Conservation (phyloP, 2,329 filamentous ascomycete genomes). For the Decorospora gaudefroyi region DNA sequence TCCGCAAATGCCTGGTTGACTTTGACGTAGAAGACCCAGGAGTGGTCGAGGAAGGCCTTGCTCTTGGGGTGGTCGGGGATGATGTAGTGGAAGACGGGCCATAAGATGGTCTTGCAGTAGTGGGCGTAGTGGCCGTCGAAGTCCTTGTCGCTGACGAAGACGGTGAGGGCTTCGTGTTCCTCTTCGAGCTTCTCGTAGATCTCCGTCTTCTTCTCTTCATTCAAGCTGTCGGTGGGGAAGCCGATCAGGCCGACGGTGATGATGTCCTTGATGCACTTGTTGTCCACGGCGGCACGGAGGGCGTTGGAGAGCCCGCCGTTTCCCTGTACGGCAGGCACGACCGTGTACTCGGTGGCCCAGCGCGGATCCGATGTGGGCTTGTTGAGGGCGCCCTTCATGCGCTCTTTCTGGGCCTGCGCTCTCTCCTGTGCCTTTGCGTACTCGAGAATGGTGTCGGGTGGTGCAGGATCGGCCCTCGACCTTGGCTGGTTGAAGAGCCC, state of each 20-base stretch:
- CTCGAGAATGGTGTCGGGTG: constrained; percentile 75
- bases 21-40: constrained; percentile 91
- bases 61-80: constrained; percentile 97
- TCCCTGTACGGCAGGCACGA: constrained; percentile 84
- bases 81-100: constrained; percentile 98
- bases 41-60: constrained; percentile 97
- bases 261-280: constrained; percentile 71
- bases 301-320: constrained; percentile 93
- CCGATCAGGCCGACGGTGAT: constrained; percentile 92
- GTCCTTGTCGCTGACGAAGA: constrained; percentile 87
- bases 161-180: constrained; percentile 79
- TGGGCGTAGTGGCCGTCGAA: constrained; percentile 94
- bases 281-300: constrained; percentile 73
- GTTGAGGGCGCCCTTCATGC: constrained; percentile 18
- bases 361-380: constrained; percentile 48
- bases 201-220: constrained; percentile 75
- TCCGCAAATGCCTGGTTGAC: constrained; percentile 94
- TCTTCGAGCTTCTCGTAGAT: constrained; percentile 81
- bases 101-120: constrained; percentile 96
- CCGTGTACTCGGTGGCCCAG: constrained; percentile 77
- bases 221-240: constrained; percentile 87
- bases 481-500: constrained; percentile 74
- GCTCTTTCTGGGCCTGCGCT: constrained; percentile 35
- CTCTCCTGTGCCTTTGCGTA: constrained; percentile 58
- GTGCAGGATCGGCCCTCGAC: constrained; percentile 73